phyloP scores from a whole-genome alignment of 257 asterid species.

The Coffea eugenioides region DNA sequence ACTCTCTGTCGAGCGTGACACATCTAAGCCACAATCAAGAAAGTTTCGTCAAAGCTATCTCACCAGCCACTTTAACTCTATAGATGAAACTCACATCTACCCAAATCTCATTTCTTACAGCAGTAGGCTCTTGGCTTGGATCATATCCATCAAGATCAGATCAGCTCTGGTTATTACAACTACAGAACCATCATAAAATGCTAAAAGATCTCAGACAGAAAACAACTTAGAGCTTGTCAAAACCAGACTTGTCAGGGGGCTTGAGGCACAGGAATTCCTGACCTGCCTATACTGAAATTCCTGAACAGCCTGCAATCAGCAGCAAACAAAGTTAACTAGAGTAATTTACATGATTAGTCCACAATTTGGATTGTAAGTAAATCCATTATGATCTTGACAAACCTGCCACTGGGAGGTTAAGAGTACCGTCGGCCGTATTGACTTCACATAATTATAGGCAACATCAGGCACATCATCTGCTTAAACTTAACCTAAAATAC shows the following conservation, averaged over 20 bases:
- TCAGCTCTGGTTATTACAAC: slow-evolving; percentile 43
- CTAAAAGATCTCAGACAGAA: slow-evolving; percentile 26
- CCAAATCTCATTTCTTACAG: slow-evolving; percentile 35
- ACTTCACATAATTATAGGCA: slow-evolving; percentile 60
- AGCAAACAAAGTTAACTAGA: slow-evolving; percentile 10
- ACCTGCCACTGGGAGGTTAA: slow-evolving; percentile 66
- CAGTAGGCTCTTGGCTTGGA: slow-evolving; percentile 25
- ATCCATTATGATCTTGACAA: background rate
- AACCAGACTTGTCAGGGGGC: slow-evolving; percentile 19
- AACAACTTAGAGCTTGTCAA: slow-evolving; percentile 27
- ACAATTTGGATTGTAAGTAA: background rate
- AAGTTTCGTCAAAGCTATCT: slow-evolving; percentile 51
- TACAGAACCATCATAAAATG: slow-evolving; percentile 58
- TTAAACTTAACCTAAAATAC: slow-evolving; percentile 47
- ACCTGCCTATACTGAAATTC: slow-evolving; percentile 37
- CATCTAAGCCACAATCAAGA: slow-evolving; percentile 45
- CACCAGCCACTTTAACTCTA: slow-evolving; percentile 48
- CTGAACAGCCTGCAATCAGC: slow-evolving; percentile 46
- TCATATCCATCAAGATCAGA: slow-evolving; percentile 53
- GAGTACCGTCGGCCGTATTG: slow-evolving; percentile 63
- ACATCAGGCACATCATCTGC: slow-evolving; percentile 55
- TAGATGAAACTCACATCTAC: slow-evolving; percentile 47
- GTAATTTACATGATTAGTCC: background rate
- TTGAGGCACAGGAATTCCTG: slow-evolving; percentile 17
- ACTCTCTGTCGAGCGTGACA: slow-evolving; percentile 31